Conservation (phyloP, 2,329 filamentous ascomycete species). For the Fusarium annulatum region DNA sequence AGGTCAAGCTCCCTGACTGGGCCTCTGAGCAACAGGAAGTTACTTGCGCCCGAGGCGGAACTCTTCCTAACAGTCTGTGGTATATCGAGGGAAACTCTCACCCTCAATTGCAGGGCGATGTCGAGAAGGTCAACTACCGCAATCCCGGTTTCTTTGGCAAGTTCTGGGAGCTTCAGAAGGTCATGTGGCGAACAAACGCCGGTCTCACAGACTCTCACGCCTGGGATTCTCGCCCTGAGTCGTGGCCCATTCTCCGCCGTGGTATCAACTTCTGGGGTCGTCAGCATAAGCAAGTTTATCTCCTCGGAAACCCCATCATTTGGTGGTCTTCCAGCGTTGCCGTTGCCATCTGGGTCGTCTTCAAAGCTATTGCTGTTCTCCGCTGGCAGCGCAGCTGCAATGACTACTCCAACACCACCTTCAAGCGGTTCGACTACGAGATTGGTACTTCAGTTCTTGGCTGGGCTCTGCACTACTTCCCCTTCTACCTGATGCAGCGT, state of each 20-base stretch:
- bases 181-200: constrained; percentile 99
- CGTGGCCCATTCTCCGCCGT: constrained; percentile 90
- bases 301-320: constrained; percentile 92
- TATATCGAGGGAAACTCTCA: constrained; percentile 94
- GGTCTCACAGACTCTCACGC: constrained; percentile 96
- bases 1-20: constrained; percentile 98
- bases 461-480: constrained; percentile 99
- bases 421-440: constrained; percentile 99
- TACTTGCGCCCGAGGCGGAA: constrained; percentile 93
- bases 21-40: constrained; percentile 98
- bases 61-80: constrained; percentile 96
- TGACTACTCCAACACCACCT: constrained; percentile 83
- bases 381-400: constrained; percentile 94
- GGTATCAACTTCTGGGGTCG: constrained; percentile 99
- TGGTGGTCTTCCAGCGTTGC: constrained; percentile 91
- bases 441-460: constrained; percentile 89
- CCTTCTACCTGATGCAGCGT: constrained; percentile 97
- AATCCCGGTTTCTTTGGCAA: constrained; percentile 97
- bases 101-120: constrained; percentile 75
- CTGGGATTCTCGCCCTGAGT: constrained; percentile 94
- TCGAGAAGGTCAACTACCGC: constrained; percentile 96
- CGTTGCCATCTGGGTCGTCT: constrained; percentile 78
- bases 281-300: constrained; percentile 93
- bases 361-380: constrained; percentile 89
- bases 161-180: constrained; percentile 95